These are phyloP conservation scores for Inosperma sp. DNA, from an alignment of 768 basidiomycete species.

Conservation along the genomic window DNA sequence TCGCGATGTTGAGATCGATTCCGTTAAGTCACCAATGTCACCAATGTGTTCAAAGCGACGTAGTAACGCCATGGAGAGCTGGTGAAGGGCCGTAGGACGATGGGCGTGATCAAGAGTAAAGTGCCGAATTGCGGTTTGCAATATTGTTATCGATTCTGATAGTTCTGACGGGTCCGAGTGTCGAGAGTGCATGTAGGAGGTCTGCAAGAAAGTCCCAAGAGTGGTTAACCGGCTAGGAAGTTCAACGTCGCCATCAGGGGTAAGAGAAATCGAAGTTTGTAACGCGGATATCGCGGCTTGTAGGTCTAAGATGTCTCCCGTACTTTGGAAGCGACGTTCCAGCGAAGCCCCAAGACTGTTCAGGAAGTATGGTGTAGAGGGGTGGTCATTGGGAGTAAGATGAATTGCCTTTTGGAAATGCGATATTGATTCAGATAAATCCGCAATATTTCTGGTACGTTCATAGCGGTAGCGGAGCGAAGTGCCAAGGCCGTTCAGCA, in stretches of 20 bases:
- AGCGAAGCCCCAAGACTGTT: constrained; percentile 7
- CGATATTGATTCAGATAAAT: not conserved
- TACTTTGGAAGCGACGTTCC: constrained; percentile 1
- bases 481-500: not conserved
- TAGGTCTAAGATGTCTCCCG: not conserved
- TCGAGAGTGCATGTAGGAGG: too few relatives aligned
- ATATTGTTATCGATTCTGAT: too few relatives aligned
- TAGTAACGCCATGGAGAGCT: too few relatives aligned
- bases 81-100: too few relatives aligned
- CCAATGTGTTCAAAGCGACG: too few relatives aligned
- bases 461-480: not conserved
- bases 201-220: too few relatives aligned
- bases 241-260: not conserved
- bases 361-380: not conserved
- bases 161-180: too few relatives aligned
- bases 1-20: too few relatives aligned
- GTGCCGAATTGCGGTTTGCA: too few relatives aligned
- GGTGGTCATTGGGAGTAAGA: constrained; percentile 6
- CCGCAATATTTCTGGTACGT: not conserved
- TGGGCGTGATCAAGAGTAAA: too few relatives aligned
- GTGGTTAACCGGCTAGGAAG: too few relatives aligned
- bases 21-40: too few relatives aligned
- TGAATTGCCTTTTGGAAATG: not conserved
- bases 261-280: not conserved
- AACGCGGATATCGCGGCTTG: not conserved